Evolutionary conservation across 176 grass and related monocot species (phyloP).

Genomic region (Avena atlantica): DNA sequence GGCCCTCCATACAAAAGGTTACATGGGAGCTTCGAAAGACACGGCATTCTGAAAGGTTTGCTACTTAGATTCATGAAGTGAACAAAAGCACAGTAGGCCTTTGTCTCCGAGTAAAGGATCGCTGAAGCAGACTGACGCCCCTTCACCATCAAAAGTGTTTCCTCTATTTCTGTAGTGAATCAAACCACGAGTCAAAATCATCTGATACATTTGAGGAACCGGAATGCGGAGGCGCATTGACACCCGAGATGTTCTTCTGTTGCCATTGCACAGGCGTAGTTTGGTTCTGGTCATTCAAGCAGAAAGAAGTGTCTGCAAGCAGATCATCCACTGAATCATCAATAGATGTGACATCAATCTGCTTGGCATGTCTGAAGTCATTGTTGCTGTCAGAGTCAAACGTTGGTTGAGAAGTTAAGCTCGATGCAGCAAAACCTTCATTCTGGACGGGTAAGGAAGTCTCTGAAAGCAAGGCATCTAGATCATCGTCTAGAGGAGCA

Average conservation of each 20-base stretch:
- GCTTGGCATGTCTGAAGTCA: constrained; percentile 14
- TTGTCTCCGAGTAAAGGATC: not conserved
- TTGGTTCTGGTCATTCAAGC: constrained; percentile 47
- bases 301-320: constrained; percentile 36
- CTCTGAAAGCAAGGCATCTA: constrained; percentile 75
- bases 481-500: constrained; percentile 51
- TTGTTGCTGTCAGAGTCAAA: constrained; percentile 14
- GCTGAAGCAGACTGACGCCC: not conserved
- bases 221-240: constrained; percentile 24
- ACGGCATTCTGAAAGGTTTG: not conserved
- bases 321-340: constrained; percentile 64
- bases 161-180: constrained; percentile 53
- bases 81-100: not conserved
- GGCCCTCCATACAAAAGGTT: not conserved
- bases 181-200: constrained; percentile 92
- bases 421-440: constrained; percentile 27
- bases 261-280: not conserved
- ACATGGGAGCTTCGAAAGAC: not conserved
- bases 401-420: constrained; percentile 20
- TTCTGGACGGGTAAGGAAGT: constrained; percentile 38
- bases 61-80: not conserved
- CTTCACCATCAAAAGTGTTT: not conserved
- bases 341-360: constrained; percentile 41
- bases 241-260: constrained; percentile 29
- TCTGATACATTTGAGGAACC: constrained; percentile 40